A percentile compares a stretch with the other conserved stretches of the same genome.
Evolutionary conservation across 352 stramenopile genomes (phyloP).

Genomic region (Pythium vanterpoolii): DNA sequence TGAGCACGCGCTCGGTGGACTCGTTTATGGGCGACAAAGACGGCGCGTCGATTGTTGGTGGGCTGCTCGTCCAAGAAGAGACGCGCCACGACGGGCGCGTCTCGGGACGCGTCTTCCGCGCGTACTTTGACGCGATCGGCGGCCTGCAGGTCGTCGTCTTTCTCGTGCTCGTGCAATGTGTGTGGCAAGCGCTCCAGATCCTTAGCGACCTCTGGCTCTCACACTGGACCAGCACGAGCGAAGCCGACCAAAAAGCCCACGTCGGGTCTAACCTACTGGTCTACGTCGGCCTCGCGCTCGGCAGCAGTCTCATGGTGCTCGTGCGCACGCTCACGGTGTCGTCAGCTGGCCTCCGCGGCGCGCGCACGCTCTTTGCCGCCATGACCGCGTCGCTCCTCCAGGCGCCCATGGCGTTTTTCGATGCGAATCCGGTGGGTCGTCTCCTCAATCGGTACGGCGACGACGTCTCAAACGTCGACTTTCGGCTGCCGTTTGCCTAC

Average conservation of each 20-base stretch:
- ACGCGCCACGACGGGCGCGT: slow-evolving; percentile 31
- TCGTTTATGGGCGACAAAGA: slow-evolving; percentile 34
- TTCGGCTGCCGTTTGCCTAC: slow-evolving; percentile 33
- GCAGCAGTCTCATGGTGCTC: slow-evolving; percentile 9
- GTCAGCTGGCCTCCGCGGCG: neutral
- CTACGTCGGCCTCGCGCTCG: neutral
- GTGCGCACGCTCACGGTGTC: slow-evolving; percentile 6
- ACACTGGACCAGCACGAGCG: slow-evolving; percentile 75
- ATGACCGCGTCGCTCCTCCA: slow-evolving; percentile 81
- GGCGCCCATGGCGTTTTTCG: slow-evolving; percentile 89
- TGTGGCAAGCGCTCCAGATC: neutral
- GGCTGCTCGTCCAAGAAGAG: slow-evolving; percentile 33
- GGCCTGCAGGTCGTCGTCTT: slow-evolving; percentile 19
- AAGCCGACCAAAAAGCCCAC: slow-evolving; percentile 76
- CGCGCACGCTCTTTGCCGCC: slow-evolving; percentile 63
- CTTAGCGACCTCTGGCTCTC: slow-evolving; percentile 21
- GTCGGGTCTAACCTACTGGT: slow-evolving; percentile 37
- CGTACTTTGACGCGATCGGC: neutral
- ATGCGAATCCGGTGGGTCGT: slow-evolving; percentile 82
- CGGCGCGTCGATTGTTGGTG: neutral
- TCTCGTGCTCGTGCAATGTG: neutral
- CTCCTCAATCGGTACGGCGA: slow-evolving; percentile 86
- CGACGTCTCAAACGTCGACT: slow-evolving; percentile 83
- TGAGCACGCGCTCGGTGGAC: slow-evolving; percentile 30
- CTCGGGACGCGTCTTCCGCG: slow-evolving; percentile 4